phyloP scores from a whole-genome alignment of 2,329 filamentous ascomycete genomes.

The Blastomyces silverae region DNA sequence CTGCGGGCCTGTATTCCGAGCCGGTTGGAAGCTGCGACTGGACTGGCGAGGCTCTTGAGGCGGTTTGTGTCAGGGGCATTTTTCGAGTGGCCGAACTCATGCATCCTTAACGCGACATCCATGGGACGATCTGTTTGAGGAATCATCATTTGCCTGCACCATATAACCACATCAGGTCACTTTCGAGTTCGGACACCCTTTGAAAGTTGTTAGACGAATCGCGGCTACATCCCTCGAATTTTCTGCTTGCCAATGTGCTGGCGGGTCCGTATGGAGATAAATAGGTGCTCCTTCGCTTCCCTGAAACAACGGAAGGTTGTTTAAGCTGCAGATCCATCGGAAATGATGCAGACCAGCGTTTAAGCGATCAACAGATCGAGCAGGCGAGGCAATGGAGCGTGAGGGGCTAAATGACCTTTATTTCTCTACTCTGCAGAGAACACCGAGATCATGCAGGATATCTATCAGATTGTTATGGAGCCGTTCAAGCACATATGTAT shows the following conservation, averaged over 20 bases:
- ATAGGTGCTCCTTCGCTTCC: background rate
- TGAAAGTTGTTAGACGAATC: background rate
- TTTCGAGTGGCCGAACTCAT: background rate
- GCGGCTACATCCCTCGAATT: background rate
- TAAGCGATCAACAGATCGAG: background rate
- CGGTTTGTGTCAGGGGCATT: background rate
- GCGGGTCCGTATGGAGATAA: no score
- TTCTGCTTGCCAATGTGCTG: no score
- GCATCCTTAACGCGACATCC: background rate
- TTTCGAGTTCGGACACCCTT: background rate
- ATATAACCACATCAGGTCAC: background rate
- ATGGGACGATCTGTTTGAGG: background rate
- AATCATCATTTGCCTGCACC: background rate
- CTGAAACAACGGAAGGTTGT: background rate
- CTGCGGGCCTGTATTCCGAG: no score
- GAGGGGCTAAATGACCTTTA: background rate
- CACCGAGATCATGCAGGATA: background rate
- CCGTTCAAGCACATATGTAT: background rate
- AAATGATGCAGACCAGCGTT: conserved; percentile 4
- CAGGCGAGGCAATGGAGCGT: background rate
- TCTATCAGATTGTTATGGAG: background rate
- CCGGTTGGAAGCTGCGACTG: no score
- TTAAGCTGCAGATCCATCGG: conserved; percentile 1
- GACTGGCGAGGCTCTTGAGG: background rate
- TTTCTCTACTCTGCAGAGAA: background rate